Evolutionary conservation across 2,329 filamentous ascomycete species (phyloP), one percentile per base, ranked within the genome.

Genomic region (Penicillium janthinellum): DNA sequence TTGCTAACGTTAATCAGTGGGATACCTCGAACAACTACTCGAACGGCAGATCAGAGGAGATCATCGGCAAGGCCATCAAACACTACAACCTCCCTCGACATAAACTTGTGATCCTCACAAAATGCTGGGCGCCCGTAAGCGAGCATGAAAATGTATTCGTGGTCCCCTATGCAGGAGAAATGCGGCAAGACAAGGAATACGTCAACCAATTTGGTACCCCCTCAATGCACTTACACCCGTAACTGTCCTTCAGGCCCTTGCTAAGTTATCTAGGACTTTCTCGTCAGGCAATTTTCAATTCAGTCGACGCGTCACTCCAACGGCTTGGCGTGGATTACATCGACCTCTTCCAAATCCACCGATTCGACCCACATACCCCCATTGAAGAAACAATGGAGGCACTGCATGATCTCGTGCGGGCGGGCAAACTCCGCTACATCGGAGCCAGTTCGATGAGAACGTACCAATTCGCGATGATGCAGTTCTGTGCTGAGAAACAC

Each of bases 221-320:
- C 28, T 48, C 15, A 10, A 31, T 10, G 7, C 31, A 5, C 31
- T 31, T 34, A 3, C 15, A 34, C 41, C 5, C 5, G 7, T 34
- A 4, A 1, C 6, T 37, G 11, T 14, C 20, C 25, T 45, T 25
- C 25, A 49, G 4, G 20, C 11, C 28, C 28, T 3, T n/a, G 15
- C 25, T 59, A 14, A 38, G 5, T 20, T 10, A 10, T n/a, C 11
- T 28, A 62, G 84, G 85, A 0, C 74, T 88, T 45, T 83, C 80
- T 50, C 77, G 86, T 28, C 86, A 84, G 67, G 82, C 86, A 62
- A 85, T 88, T 63, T 82, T 88, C 63, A 81, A 84, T 64, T 84
- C 85, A 0, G 86, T 89, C 6, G 80, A 88, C 50, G 78, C 75
- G 49, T 57, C 45, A 15, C 48, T 51, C 15, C 28, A 8, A 34